Percentiles rank a stretch among this genome's conserved stretches.
phyloP scores from a whole-genome alignment of 192 early-diverging fungal genomes.

The Funneliformis geosporum region DNA sequence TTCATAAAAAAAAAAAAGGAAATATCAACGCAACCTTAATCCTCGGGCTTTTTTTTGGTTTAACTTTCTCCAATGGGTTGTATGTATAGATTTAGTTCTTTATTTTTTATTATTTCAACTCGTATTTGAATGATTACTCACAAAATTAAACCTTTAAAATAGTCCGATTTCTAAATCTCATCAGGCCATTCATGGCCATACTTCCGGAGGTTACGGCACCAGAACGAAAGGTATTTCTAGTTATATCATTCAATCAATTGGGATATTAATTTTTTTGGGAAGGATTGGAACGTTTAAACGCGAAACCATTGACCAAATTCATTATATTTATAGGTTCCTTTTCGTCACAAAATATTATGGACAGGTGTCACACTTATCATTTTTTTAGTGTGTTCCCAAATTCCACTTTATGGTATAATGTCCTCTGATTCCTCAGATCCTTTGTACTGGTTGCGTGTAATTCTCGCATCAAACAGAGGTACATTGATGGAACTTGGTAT shows the following conservation, averaged over 20 bases:
- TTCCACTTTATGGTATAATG: slow-evolving; percentile 99
- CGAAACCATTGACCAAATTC: not conserved
- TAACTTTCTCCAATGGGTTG: slow-evolving; percentile 21
- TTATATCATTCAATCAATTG: not conserved
- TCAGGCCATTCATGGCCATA: slow-evolving; percentile 96
- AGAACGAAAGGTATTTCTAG: slow-evolving; percentile 83
- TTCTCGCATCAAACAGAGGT: slow-evolving; percentile 99
- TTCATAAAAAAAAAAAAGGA: not conserved
- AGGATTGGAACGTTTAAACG: too few relatives aligned
- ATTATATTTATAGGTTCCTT: slow-evolving; percentile 70
- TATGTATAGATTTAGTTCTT: not conserved
- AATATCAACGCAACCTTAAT: not conserved
- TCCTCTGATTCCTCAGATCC: slow-evolving; percentile 99
- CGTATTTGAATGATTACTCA: not conserved
- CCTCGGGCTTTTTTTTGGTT: not conserved
- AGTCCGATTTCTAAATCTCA: slow-evolving; percentile 95
- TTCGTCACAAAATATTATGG: slow-evolving; percentile 99
- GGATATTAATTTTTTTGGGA: not conserved
- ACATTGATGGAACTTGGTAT: slow-evolving; percentile 99
- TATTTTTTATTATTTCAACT: not conserved
- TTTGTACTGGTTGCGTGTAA: slow-evolving; percentile 99
- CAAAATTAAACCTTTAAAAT: slow-evolving; percentile 27
- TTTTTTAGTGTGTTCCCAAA: slow-evolving; percentile 99
- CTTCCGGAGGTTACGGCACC: slow-evolving; percentile 97
- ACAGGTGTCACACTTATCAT: slow-evolving; percentile 99